Base-by-base conservation (phyloP, 352 stramenopile genomes). In the Phytophthora meadii region DNA sequence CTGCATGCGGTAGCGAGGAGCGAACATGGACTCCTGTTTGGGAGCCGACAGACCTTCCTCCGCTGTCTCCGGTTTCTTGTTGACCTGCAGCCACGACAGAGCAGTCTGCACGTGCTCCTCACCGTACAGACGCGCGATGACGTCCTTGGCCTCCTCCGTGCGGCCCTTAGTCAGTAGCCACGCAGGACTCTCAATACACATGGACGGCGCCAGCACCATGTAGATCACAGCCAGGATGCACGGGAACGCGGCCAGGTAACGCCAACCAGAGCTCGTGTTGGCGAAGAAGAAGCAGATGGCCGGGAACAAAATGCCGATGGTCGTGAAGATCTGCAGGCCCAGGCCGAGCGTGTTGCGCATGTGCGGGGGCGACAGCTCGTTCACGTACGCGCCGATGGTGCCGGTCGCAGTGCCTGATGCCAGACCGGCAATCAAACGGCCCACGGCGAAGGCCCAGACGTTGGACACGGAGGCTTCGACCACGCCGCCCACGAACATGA, bases 401-500 rank as follows among this genome's bases (percentile, higher is more conserved):
- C 27, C 27, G 2, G 27, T 30, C 3, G 27, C 27, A 2, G 27
- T 30, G 27, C 27, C 27, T 2, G 27, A 30, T 5, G 27, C 27
- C 3, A 30, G 2, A 5, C 27, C 27, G 27, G 27, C 27, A 30
- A 30, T 30, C 3, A 30, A 5, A 30, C 27, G 27, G 27, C 27
- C 27, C 2, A 5, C 27, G 27, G 27, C 2, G 27, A 30, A 30
- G 27, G 27, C 27, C 27, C 27, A 30, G 27, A 30, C 27, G n/a
- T n/a, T n/a, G n/a, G n/a, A n/a, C n/a, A n/a, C n/a, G n/a, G n/a
- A n/a, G n/a, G n/a, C n/a, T n/a, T n/a, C n/a, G n/a, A n/a, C 47
- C 12, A 62, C n/a, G 10, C 71, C 72, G 3, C 74, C 77, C 15
- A 70, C 30, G 25, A 77, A 69, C 70, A 82, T 84, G 59, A 79